Evolutionary conservation across 192 early-diverging fungal genomes (phyloP).

Genomic region (Oehlia diaphana): DNA sequence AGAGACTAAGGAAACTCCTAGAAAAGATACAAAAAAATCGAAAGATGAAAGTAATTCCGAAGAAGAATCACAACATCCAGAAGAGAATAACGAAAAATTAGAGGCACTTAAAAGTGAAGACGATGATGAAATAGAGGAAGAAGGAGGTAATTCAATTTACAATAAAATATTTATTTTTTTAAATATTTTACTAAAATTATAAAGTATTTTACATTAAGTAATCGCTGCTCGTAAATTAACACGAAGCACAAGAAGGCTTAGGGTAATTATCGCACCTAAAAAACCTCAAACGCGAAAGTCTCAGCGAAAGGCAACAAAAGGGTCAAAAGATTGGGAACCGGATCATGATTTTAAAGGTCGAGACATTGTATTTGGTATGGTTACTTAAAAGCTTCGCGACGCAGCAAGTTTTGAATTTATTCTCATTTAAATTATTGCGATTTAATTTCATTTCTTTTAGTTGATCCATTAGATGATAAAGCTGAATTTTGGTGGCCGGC

Average conservation of each 20-base stretch:
- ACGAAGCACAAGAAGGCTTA: neutral
- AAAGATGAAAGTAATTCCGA: neutral
- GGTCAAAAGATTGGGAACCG: neutral
- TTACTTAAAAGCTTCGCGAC: neutral
- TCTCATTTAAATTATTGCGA: neutral
- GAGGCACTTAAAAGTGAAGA: conserved; percentile 9
- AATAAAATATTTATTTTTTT: neutral
- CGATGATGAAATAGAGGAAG: neutral
- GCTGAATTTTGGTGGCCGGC: conserved; percentile 18
- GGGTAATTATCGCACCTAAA: neutral
- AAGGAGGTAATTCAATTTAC: neutral
- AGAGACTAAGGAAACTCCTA: neutral
- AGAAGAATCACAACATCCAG: neutral
- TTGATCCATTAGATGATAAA: conserved; percentile 17
- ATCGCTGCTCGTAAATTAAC: neutral
- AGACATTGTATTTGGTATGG: neutral
- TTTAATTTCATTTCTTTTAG: neutral
- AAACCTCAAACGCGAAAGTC: neutral
- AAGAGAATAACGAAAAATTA: neutral
- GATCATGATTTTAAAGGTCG: neutral
- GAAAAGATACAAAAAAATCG: neutral
- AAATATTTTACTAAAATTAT: neutral
- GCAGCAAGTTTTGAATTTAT: neutral
- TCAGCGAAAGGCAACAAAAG: neutral
- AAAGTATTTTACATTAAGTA: neutral